Conservation (phyloP, 2,329 filamentous ascomycete genomes). For the Trichoderma atroviride region DNA sequence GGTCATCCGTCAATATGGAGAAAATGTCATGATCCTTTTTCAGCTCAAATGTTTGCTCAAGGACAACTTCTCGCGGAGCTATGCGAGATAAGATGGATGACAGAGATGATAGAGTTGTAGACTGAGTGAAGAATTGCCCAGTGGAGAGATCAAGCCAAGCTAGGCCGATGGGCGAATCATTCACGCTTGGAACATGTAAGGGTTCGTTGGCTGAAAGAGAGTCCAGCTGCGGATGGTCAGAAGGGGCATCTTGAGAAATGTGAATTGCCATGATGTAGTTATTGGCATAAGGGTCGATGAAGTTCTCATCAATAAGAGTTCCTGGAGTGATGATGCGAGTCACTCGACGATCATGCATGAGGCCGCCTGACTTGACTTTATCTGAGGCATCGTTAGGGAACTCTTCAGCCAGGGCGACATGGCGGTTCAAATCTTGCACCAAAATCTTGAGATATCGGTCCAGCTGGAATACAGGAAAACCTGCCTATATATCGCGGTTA, state of each 20-base stretch:
- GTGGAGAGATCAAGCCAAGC: slow-evolving; percentile 96
- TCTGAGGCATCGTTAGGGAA: slow-evolving; percentile 73
- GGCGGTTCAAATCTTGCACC: slow-evolving; percentile 85
- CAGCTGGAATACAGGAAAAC: slow-evolving; percentile 90
- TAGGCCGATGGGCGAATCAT: slow-evolving; percentile 62
- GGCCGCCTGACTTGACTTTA: slow-evolving; percentile 72
- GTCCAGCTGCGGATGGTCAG: not conserved
- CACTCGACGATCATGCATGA: slow-evolving; percentile 83
- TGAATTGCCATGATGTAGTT: slow-evolving; percentile 89
- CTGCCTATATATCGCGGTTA: slow-evolving; percentile 59
- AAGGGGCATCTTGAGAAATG: slow-evolving; percentile 39
- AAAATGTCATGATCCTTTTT: slow-evolving; percentile 64
- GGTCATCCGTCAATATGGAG: slow-evolving; percentile 71
- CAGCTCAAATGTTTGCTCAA: slow-evolving; percentile 65
- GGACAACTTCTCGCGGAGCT: slow-evolving; percentile 79
- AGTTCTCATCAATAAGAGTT: slow-evolving; percentile 95
- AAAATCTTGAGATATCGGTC: slow-evolving; percentile 91
- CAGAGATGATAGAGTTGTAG: slow-evolving; percentile 68
- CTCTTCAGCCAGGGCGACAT: slow-evolving; percentile 94
- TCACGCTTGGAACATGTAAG: not conserved
- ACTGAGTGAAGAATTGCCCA: slow-evolving; percentile 88
- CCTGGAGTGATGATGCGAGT: slow-evolving; percentile 89
- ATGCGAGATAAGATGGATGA: slow-evolving; percentile 83
- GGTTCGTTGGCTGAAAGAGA: not conserved
- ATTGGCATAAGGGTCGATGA: slow-evolving; percentile 91